Percentiles rank a stretch among this genome's conserved stretches.
Conservation (phyloP, 345 rosid genomes). For the Salix viminalis region DNA sequence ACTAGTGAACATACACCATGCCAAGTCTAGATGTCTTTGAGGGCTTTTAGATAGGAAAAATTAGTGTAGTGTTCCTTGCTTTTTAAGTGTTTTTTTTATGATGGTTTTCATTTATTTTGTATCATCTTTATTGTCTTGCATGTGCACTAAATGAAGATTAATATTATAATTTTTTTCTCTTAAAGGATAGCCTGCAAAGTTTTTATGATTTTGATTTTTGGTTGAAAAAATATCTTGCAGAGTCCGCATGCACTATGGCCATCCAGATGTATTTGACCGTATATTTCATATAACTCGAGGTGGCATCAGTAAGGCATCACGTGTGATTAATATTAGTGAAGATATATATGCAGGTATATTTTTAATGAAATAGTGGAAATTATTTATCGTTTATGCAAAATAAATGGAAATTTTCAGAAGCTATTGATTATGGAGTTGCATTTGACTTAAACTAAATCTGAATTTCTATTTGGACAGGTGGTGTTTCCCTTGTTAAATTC, state of each 20-base stretch:
- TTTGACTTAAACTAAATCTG: no score
- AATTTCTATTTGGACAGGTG: no score
- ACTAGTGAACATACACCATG: no score
- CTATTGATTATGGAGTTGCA: background rate
- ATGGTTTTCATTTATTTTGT: no score
- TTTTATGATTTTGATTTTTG: background rate
- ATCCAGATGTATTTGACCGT: conserved; percentile 98
- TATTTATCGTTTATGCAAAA: background rate
- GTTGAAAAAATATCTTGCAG: conserved; percentile 42
- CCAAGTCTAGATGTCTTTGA: no score
- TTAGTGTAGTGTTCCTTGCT: no score
- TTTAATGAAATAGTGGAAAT: background rate
- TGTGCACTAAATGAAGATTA: no score
- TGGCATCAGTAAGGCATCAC: conserved; percentile 97
- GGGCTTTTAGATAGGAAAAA: no score
- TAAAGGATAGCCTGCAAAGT: background rate
- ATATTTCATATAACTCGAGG: conserved; percentile 94
- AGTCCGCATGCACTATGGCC: conserved; percentile 99
- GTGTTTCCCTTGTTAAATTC: no score
- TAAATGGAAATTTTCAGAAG: background rate
- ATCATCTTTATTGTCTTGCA: no score
- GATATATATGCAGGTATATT: conserved; percentile 88
- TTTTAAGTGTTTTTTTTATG: no score
- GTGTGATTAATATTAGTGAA: conserved; percentile 94
- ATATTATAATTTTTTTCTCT: no score